Evolutionary conservation across 2,329 filamentous ascomycete species (phyloP), one percentile per base, ranked within the genome.

Genomic region (Elsinoe batatas): DNA sequence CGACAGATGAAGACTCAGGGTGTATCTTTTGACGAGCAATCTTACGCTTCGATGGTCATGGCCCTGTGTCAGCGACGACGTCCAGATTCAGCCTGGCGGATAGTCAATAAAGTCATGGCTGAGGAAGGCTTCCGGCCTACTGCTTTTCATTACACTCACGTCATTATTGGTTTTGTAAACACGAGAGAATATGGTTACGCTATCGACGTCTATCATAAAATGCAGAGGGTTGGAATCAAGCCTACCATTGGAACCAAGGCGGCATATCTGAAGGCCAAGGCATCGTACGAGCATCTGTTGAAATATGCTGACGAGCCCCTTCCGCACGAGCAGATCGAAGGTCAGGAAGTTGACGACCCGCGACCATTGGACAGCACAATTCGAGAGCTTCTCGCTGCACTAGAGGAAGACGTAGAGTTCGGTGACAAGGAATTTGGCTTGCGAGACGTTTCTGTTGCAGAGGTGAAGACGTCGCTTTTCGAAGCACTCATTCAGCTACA

Each of bases 1-100:
- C 68, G 71, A 30, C 72, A 73, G 54, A 85, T 87, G 80, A 68
- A 75, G 46, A 64, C 72, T 3, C 67, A 72, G 38, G 68, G 73
- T 0, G 69, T 86, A 32, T 67, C 70, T 30, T 72, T 77, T 8
- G 77, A 85, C 63, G 70, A 67, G 3, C 74, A 77, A 66, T 84
- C 83, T 1, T 85, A 83, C 64, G 76, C 75, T 44, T 78, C 81
- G 49, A 67, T 85, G 38, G 83, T 87, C 75, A 76, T 79, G 54
- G 74, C 74, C 26, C 67, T 86, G 49, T 71, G 74, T 7, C 69
- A 78, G 56, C 67, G 76, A 46, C 72, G 75, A 51, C 75, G 78
- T 59, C 76, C 81, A 5, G 71, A 77, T 58, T 73, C 76, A 47
- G 83, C 83, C 2, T 76, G 73, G 57, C 74, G 74, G 46, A 76